Base-by-base conservation (phyloP, 768 basidiomycete genomes). In the Xerocomus spinulosus region DNA sequence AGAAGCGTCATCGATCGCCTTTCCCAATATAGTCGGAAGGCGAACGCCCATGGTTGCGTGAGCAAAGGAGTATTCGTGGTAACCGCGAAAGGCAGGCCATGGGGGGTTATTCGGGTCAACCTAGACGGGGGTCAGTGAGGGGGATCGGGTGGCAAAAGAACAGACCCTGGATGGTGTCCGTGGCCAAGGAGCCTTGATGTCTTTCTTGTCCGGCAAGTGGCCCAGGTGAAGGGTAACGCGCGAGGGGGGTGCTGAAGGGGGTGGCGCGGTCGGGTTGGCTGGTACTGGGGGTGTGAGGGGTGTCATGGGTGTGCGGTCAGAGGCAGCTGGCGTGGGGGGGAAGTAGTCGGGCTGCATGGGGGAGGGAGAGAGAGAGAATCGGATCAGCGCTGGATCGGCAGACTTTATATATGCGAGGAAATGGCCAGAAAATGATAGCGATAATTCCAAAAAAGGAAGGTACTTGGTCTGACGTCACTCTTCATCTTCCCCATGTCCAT, bases 41-140 rank as follows among this genome's bases (percentile, higher is more conserved):
- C 94, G 85, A n/a, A 87, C 83, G 51, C 91, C 89, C 93, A 96
- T 96, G 4, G 93, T 95, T 26, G 92, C 94, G 69, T 94, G 81
- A 32, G 85, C 85, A 60, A 90, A 90, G 0, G 84, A 89, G 63
- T 83, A 88, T 58, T 88, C 83, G 64, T 84, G 80, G 63, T 89
- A 87, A 4, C 86, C 85, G 35, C 87, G 82, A 67, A 80, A 89
- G 0, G 87, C 87, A 29, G 87, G 87, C 76, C 75, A 89, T 15
- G 87, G 87, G 9, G 87, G 87, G 70, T 89, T 87, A 64, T 89
- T 88, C 26, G 86, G 86, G 63, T 89, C 84, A 37, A 88, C 77
- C 85, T 85, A 36, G 35, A 5, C 13, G 18, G 26, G 30, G 41
- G 38, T 51, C 37, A 44, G 17, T n/a, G 3, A 32, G 20, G 21